A percentile compares a stretch with the other conserved stretches of the same genome.
phyloP scores from a whole-genome alignment of 1,284 basidiomycete genomes.

The Entoloma clypeatum region DNA sequence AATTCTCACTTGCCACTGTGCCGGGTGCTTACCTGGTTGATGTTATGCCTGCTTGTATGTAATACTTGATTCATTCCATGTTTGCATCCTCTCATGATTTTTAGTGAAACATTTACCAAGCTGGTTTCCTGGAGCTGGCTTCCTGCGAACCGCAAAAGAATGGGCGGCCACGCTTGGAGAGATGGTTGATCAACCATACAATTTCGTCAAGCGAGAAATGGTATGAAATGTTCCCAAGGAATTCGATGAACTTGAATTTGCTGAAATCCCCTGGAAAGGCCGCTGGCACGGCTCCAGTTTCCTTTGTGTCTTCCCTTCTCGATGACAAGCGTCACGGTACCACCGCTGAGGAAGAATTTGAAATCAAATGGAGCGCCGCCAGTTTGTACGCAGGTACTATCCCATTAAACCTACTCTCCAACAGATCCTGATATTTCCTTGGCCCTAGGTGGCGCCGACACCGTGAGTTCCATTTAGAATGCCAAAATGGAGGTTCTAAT shows the following conservation, averaged over 20 bases:
- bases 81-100: constrained; percentile 6
- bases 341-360: constrained; percentile 46
- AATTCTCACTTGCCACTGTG: constrained; percentile 55
- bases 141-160: constrained; percentile 47
- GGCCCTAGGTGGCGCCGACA: constrained; percentile 45
- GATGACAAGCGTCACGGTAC: constrained; percentile 43
- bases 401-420: background rate
- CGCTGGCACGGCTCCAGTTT: constrained; percentile 46
- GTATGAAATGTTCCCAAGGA: constrained; percentile 33
- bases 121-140: constrained; percentile 64
- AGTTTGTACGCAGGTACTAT: constrained; percentile 53
- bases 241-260: constrained; percentile 7
- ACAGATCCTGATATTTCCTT: constrained; percentile 7
- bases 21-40: constrained; percentile 61
- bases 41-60: constrained; percentile 49
- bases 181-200: constrained; percentile 53
- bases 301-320: constrained; percentile 49
- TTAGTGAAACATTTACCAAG: constrained; percentile 55
- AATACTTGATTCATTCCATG: background rate
- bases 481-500: background rate
- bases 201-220: constrained; percentile 59
- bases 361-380: constrained; percentile 58
- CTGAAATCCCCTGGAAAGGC: constrained; percentile 36
- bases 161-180: constrained; percentile 48
- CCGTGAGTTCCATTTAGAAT: constrained; percentile 31